These are phyloP conservation scores for Clitopilus hobsonii DNA, from an alignment of 768 basidiomycete genomes.

Conservation along the genomic window DNA sequence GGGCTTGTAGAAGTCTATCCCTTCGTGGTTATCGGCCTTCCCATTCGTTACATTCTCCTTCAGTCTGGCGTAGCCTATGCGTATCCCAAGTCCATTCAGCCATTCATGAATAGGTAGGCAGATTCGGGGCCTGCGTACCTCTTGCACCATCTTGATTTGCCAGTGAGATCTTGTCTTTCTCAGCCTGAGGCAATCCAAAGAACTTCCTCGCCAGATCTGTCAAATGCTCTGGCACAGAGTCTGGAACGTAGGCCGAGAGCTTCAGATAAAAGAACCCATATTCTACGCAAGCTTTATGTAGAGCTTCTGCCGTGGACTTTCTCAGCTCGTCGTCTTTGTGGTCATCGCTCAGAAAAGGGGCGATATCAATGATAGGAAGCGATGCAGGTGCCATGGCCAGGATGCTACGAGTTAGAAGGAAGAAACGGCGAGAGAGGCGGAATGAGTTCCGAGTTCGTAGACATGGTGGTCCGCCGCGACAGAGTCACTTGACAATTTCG, in stretches of 20 bases:
- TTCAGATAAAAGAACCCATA: constrained; percentile 92
- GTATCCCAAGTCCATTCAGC: neutral
- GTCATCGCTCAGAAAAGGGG: constrained; percentile 50
- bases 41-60: constrained; percentile 87
- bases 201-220: constrained; percentile 63
- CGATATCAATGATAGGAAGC: constrained; percentile 72
- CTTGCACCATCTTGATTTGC: constrained; percentile 67
- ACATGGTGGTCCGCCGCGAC: neutral
- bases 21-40: constrained; percentile 83
- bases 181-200: constrained; percentile 66
- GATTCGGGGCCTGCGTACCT: constrained; percentile 38
- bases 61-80: constrained; percentile 70
- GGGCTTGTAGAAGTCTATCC: constrained; percentile 76
- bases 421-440: neutral
- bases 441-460: neutral
- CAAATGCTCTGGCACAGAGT: constrained; percentile 61
- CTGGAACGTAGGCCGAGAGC: constrained; percentile 52
- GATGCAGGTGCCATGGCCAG: constrained; percentile 8
- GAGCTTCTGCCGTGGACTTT: constrained; percentile 42
- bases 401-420: neutral
- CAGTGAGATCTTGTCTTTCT: constrained; percentile 73
- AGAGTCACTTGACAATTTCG: neutral
- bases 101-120: neutral
- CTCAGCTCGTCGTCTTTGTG: constrained; percentile 31
- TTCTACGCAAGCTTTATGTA: constrained; percentile 71